These are phyloP conservation scores for Bertia moriformis DNA, from an alignment of 2,329 filamentous ascomycete species.

Conservation along the genomic window DNA sequence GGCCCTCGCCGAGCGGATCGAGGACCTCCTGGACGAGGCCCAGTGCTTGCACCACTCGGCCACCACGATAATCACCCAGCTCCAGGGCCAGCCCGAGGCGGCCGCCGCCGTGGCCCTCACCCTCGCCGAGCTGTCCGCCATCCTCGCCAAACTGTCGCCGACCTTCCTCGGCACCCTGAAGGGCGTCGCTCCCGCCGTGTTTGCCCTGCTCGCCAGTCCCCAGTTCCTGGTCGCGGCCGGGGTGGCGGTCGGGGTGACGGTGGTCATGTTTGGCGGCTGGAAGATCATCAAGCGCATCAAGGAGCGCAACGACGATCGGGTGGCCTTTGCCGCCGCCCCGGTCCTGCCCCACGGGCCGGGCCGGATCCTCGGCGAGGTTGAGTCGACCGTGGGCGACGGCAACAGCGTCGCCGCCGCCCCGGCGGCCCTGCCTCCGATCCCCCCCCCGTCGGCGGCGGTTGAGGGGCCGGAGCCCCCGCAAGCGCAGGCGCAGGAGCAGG, in stretches of 20 bases:
- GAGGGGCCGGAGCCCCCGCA: constrained; percentile 6
- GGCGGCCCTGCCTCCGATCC: constrained; percentile 5
- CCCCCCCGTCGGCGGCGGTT: constrained; percentile 8
- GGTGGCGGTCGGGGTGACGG: constrained; percentile 78
- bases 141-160: constrained; percentile 74
- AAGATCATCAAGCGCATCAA: constrained; percentile 86
- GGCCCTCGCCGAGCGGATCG: constrained; percentile 59
- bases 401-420: neutral
- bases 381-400: constrained; percentile 7
- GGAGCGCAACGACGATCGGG: constrained; percentile 17
- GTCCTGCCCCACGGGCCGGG: neutral
- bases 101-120: constrained; percentile 88
- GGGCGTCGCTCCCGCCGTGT: constrained; percentile 68
- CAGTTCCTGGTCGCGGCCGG: constrained; percentile 90
- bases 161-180: constrained; percentile 65
- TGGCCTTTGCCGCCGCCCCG: neutral
- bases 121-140: constrained; percentile 73
- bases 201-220: constrained; percentile 72
- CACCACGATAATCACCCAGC: constrained; percentile 64
- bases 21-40: constrained; percentile 68
- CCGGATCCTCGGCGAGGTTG: neutral
- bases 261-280: constrained; percentile 90
- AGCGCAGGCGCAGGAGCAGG: neutral
- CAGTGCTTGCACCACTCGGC: constrained; percentile 80
- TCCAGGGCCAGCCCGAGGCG: constrained; percentile 73